Evolutionary conservation across 768 basidiomycete genomes (phyloP), one percentile per base, ranked within the genome.

Genomic region (Mycena crocata): DNA sequence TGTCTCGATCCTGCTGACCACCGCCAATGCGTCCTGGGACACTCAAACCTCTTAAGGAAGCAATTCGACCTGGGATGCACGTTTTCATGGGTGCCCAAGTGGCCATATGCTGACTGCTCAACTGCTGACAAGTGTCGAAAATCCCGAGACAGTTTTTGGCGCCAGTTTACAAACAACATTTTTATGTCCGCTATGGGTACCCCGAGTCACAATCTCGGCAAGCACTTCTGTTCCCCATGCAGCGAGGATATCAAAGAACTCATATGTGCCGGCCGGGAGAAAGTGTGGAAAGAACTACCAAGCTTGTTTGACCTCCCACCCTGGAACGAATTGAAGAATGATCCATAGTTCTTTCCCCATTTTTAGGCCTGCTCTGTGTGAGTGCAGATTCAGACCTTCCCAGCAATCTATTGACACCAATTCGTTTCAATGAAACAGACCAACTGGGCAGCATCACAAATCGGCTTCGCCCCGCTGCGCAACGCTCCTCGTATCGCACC

Each of bases 301-400:
- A 35, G 26, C 5, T 39, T 50, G 10, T 58, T 65, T 28, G 56
- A 42, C 28, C 49, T 65, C 9, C 6, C 63, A 6, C n/a, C 46
- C 13, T 65, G 63, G 63, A 30, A 19, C 28, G 56, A 65, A n/a
- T n/a, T 65, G 56, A 57, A 51, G 37, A 51, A 65, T 21, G 48
- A 52, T 6, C 23, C 49, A 14, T 55, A 49, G 24, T 35, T 2
- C 19, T 34, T 32, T 37, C 17, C 17, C 35, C 10, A n/a, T n/a
- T n/a, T 17, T 9, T 37, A 17, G 35, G 35, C 35, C 9, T 9
- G 9, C 17, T 37, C 35, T 37, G 9, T 37, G 35, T 37, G 17
- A 9, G 35, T 37, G 9, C 10, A 9, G 17, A 9, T 17, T 9
- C 9, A 9, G 35, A 9, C 35, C 35, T 17, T 37, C 35, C 17